Base-by-base conservation (phyloP, 1,284 basidiomycete genomes). In the Exobasidium cylindrosporum region DNA sequence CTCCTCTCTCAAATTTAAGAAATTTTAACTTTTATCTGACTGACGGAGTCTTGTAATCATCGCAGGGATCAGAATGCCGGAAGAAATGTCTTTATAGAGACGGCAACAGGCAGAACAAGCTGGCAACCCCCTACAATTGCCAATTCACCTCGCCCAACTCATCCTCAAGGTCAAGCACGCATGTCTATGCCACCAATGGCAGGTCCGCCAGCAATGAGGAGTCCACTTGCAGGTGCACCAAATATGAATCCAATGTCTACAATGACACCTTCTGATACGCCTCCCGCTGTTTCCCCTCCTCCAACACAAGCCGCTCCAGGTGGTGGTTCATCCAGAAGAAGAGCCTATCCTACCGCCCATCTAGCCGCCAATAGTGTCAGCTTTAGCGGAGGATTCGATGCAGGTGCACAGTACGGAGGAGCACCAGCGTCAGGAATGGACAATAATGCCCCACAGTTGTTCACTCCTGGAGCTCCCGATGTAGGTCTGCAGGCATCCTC, bases 21-120 rank as follows among this genome's bases (percentile, higher is more conserved):
- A n/a, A n/a, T n/a, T n/a, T n/a, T n/a, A n/a, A n/a, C n/a, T n/a
- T n/a, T n/a, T n/a, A n/a, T n/a, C n/a, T n/a, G n/a, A n/a, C n/a
- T n/a, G n/a, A n/a, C n/a, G n/a, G n/a, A n/a, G n/a, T n/a, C n/a
- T n/a, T n/a, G n/a, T n/a, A n/a, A 40, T 40, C 35, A 17, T 24
- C 61, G 21, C 78, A 93, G 91, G 92, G 89, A 95, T 81, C 83
- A 85, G 64, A 83, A 84, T 65, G 84, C 90, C 76, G 88, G 90
- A 80, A 85, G 89, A 74, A 91, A 90, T 83, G 84, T 94, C 76
- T 96, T 40, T 4, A 26, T 52, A 71, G 80, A 81, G 55, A 68
- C 69, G 4, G 71, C 80, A 1, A 80, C 80, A 1, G 80, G 80
- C 24, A 63, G 80, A 30, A 75, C 74, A 21, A 78, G 77, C 65